Percentiles rank a stretch among this genome's conserved stretches.
Evolutionary conservation across 345 rosid species (phyloP).

Genomic region (Ceriops decandra): DNA sequence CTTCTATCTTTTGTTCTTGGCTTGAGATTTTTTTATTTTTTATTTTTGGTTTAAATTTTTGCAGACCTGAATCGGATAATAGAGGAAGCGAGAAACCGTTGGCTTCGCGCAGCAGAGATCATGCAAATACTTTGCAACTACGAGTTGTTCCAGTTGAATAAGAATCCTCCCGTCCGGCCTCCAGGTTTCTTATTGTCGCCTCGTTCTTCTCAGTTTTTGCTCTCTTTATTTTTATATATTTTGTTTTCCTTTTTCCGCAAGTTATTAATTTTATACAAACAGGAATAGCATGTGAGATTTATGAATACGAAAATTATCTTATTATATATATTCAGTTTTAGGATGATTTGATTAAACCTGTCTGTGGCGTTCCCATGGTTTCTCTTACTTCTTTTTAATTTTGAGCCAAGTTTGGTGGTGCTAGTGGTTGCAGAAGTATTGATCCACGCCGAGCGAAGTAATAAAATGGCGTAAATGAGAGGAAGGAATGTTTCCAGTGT

Average conservation of each 20-base stretch:
- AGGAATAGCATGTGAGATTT: too few relatives aligned
- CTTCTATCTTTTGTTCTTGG: neutral
- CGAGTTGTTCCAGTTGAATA: constrained; percentile 34
- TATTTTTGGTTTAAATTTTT: neutral
- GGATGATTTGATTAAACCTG: too few relatives aligned
- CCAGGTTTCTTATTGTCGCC: constrained; percentile 34
- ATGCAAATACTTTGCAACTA: constrained; percentile 50
- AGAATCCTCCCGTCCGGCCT: constrained; percentile 48
- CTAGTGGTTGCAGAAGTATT: too few relatives aligned
- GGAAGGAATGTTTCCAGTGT: too few relatives aligned
- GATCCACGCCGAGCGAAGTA: too few relatives aligned
- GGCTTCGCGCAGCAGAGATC: constrained; percentile 66
- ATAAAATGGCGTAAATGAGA: too few relatives aligned
- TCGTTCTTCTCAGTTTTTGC: constrained; percentile 5
- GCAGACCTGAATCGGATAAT: constrained; percentile 16
- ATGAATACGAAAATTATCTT: too few relatives aligned
- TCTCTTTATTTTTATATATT: neutral
- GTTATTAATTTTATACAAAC: neutral
- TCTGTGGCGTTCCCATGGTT: too few relatives aligned
- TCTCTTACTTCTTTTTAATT: too few relatives aligned
- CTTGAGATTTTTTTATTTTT: neutral
- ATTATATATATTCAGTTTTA: too few relatives aligned
- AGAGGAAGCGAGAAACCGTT: constrained; percentile 41
- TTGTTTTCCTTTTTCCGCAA: neutral
- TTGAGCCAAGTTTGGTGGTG: too few relatives aligned